Evolutionary conservation across 2,329 filamentous ascomycete species (phyloP), one percentile per base, ranked within the genome.

Genomic region (Aspergillus floridensis): DNA sequence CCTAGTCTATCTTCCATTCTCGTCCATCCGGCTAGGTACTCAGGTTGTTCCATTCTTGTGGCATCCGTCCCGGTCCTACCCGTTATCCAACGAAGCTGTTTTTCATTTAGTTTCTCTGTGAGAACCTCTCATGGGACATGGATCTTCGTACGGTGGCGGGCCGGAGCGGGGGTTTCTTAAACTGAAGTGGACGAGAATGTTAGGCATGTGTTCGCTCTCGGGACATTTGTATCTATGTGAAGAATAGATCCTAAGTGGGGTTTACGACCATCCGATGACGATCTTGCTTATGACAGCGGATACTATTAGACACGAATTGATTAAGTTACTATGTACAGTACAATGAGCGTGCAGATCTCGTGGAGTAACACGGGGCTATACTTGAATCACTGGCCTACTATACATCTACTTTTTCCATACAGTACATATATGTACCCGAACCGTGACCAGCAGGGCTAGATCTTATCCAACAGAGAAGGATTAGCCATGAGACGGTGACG

Each of bases 401-500:
- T 8, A 29, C 26, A 29, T 29, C 3, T 10, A 29, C 8, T 29
- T 7, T 10, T 8, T 8, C 24, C 26, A 26, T 26, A 26, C 22
- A 8, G 7, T 26, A 2, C 26, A 29, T 29, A 8, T 2, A 29
- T 29, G n/a, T n/a, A 29, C 26, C 32, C 32, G 32, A 12, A 16
- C 32, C 11, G 32, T 4, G 4, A 35, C 11, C 32, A 4, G 14
- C 16, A 3, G 16, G 5, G 5, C 38, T 16, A 44, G 16, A 44
- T 8, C 16, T 44, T 19, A 2, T 4, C 16, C 38, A 44, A 3
- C 38, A n/a, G 38, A 1, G 14, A 7, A 19, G 38, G 49, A 26
- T 65, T 67, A 2, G 53, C 55, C 12, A 58, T 59, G 51, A 77
- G 54, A 14, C 65, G 59, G 44, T 70, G 66, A 47, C 70, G 66